These are phyloP conservation scores for Aspergillus sclerotiicarbonarius DNA, from an alignment of 495 filamentous ascomycete genomes.

Conservation along the genomic window DNA sequence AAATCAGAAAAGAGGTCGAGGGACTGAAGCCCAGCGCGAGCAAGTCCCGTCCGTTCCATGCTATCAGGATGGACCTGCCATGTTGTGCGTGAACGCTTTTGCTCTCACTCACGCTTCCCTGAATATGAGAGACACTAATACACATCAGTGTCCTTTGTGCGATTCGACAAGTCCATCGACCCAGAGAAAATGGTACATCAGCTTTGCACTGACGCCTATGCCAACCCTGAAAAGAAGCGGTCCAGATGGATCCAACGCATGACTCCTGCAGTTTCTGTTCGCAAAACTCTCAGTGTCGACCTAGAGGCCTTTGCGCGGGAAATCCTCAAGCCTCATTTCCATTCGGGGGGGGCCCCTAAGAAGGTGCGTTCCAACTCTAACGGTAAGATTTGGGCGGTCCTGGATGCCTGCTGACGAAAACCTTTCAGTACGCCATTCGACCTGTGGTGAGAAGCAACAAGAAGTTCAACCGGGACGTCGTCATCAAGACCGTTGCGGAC, in stretches of 20 bases:
- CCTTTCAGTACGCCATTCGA: slow-evolving; percentile 80
- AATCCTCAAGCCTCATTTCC: slow-evolving; percentile 74
- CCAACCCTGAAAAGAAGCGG: slow-evolving; percentile 51
- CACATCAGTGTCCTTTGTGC: slow-evolving; percentile 40
- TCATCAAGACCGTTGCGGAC: slow-evolving; percentile 79
- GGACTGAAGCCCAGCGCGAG: slow-evolving; percentile 55
- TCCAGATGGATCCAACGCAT: slow-evolving; percentile 79
- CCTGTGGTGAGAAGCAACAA: slow-evolving; percentile 77
- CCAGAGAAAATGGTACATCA: slow-evolving; percentile 74
- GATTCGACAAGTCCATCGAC: slow-evolving; percentile 63
- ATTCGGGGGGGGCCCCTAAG: slow-evolving; percentile 46
- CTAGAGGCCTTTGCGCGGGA: slow-evolving; percentile 67
- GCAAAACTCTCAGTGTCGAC: slow-evolving; percentile 75
- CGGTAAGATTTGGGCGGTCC: not conserved
- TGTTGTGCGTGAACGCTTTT: slow-evolving; percentile 60
- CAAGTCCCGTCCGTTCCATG: slow-evolving; percentile 52
- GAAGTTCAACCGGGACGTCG: slow-evolving; percentile 64
- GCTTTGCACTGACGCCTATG: slow-evolving; percentile 66
- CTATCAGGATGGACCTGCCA: slow-evolving; percentile 68
- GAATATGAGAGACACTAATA: slow-evolving; percentile 15
- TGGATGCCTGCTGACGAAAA: not conserved
- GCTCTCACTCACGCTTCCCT: slow-evolving; percentile 57
- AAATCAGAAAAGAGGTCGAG: slow-evolving; percentile 75
- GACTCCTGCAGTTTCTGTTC: slow-evolving; percentile 73
- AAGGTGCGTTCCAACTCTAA: slow-evolving; percentile 40